These are phyloP conservation scores for Dioscorea zingiberensis DNA, from an alignment of 106 monocot species.

Conservation along the genomic window DNA sequence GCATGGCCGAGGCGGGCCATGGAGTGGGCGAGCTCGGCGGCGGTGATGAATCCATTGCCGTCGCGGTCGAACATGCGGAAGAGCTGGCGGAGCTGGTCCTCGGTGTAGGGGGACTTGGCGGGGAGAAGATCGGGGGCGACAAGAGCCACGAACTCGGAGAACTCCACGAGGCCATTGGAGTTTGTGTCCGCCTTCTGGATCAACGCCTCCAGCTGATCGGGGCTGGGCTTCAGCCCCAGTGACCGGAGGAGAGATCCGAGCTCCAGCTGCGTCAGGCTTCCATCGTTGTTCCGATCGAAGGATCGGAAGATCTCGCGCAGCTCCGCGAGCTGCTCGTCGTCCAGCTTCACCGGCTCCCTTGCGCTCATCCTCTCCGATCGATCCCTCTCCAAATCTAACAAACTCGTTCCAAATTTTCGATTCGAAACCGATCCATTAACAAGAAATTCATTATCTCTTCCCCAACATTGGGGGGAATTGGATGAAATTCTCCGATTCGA, in stretches of 20 bases:
- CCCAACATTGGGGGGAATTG: not conserved
- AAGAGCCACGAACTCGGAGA: constrained; percentile 80
- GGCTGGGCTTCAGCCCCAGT: constrained; percentile 60
- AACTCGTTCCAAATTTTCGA: not conserved
- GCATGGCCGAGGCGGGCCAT: constrained; percentile 89
- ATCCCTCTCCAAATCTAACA: not conserved
- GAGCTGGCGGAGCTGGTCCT: constrained; percentile 56
- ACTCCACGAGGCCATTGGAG: constrained; percentile 79
- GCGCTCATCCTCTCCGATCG: constrained; percentile 12
- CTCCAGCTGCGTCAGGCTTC: constrained; percentile 84
- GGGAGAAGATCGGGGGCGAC: constrained; percentile 47
- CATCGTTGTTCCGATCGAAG: constrained; percentile 91
- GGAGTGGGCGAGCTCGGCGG: constrained; percentile 83
- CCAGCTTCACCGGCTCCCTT: constrained; percentile 15
- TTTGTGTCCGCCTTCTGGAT: constrained; percentile 76
- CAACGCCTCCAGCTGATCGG: constrained; percentile 61
- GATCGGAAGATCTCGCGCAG: constrained; percentile 79
- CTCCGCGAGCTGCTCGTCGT: constrained; percentile 70
- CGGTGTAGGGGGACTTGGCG: constrained; percentile 51
- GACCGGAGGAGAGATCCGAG: constrained; percentile 81
- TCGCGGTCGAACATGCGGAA: constrained; percentile 80
- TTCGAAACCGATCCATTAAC: not conserved
- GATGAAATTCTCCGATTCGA: too few species aligned
- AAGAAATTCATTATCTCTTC: not conserved
- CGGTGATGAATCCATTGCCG: constrained; percentile 79